Evolutionary conservation across 2,329 filamentous ascomycete genomes (phyloP), one percentile per base, ranked within the genome.

Genomic region (Macrophomina tecta): DNA sequence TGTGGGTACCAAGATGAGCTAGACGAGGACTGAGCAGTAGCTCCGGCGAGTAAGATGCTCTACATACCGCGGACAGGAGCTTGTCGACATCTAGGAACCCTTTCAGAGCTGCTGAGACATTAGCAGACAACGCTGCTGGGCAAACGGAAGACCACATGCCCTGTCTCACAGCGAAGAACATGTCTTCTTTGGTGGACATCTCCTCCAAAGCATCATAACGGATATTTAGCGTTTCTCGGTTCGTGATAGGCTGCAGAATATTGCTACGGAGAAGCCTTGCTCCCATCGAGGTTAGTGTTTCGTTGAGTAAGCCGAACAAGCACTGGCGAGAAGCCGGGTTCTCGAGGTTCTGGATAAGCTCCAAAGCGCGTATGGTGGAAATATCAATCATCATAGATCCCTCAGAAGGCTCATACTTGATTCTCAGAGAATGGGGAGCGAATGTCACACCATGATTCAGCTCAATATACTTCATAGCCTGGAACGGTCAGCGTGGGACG

Each of bases 361-460:
- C 95, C 3, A 99, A 83, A 0, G 93, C 93, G 45, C 90, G 86
- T 34, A 97, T 92, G 0, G 94, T 97, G 0, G 92, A 90, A 2
- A 95, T 85, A 73, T 97, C 94, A 72, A 98, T 96, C 87, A 97
- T 92, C 94, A 98, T 97, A 0, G 93, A 92, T 30, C 94, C 91
- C 74, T 97, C 92, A 0, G 93, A 93, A 0, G 93, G 91, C 73
- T 94, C 90, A 71, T 97, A 97, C 69, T 89, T 90, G 73, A 98
- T 90, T 3, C 93, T 88, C 38, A 98, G 85, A 23, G 94, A 94
- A 75, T 95, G 90, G n/a, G 85, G 83, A 3, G 88, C 84, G 74
- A 97, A 95, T 0, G 85, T 87, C 68, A 90, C 84, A 4, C 84
- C 84, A 68, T 93, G 84, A 6, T 88, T 87, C 1, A 90, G 78